Percentiles rank a stretch among this genome's conserved stretches.
phyloP scores from a whole-genome alignment of 2,329 filamentous ascomycete genomes.

The Metarhizium guizhouense region DNA sequence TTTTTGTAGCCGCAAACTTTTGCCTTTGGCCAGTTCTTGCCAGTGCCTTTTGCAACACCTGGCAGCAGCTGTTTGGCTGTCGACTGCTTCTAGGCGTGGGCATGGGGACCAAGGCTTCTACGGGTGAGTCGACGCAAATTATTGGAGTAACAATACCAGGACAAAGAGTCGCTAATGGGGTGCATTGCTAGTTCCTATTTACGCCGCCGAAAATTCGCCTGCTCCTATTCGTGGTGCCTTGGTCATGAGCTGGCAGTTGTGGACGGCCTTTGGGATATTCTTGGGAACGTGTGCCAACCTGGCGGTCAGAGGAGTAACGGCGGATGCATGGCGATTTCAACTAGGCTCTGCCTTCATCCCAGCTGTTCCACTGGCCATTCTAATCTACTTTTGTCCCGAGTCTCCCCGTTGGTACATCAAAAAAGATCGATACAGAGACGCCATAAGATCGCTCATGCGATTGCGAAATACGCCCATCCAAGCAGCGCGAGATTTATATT shows the following conservation, averaged over 20 bases:
- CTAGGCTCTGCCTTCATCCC: constrained; percentile 56
- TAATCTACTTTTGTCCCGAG: constrained; percentile 59
- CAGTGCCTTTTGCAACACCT: constrained; percentile 61
- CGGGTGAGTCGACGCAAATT: constrained; percentile 23
- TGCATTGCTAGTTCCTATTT: constrained; percentile 56
- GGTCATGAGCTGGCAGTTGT: constrained; percentile 75
- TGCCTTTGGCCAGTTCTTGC: constrained; percentile 62
- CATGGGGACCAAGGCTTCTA: constrained; percentile 65
- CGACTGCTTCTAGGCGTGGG: constrained; percentile 69
- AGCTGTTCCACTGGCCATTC: constrained; percentile 43
- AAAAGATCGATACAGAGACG: constrained; percentile 52
- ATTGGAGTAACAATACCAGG: no score
- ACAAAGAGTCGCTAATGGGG: not conserved
- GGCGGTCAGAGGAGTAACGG: constrained; percentile 27
- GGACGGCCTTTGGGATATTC: constrained; percentile 54
- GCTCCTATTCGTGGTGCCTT: constrained; percentile 63
- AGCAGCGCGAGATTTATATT: constrained; percentile 53
- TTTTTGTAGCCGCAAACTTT: constrained; percentile 68
- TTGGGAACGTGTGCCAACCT: constrained; percentile 53
- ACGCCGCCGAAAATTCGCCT: constrained; percentile 65
- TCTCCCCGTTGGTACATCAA: constrained; percentile 60
- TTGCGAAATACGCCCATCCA: constrained; percentile 48
- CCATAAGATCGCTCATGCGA: constrained; percentile 44
- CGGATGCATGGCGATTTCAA: constrained; percentile 50
- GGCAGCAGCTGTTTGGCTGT: constrained; percentile 61